These are phyloP conservation scores for Anthracocystis panici-leucophaei DNA, from an alignment of 1,284 basidiomycete genomes.

Conservation along the genomic window DNA sequence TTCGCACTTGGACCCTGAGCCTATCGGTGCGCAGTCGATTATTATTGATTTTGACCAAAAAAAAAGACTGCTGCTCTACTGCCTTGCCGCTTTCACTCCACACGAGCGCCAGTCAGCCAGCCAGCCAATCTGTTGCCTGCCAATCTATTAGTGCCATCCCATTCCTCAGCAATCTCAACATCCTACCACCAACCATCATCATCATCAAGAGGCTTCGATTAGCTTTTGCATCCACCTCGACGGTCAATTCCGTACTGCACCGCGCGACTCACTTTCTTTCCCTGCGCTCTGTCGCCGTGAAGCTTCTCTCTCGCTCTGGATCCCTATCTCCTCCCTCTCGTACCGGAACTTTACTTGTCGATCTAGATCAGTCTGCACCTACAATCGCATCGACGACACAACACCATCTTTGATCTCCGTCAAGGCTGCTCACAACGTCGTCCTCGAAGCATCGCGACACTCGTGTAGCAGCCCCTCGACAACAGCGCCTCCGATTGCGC, in stretches of 20 bases:
- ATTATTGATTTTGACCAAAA: no score
- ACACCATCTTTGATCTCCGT: background rate
- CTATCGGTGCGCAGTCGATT: constrained; percentile 4
- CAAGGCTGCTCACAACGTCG: constrained; percentile 42
- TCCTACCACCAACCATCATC: constrained; percentile 1
- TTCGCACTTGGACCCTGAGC: constrained; percentile 11
- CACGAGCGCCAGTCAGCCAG: constrained; percentile 3
- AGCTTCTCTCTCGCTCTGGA: background rate
- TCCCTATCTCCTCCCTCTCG: background rate
- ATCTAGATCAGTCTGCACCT: background rate
- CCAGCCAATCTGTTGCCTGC: background rate
- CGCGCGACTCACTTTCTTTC: background rate
- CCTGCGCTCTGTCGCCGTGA: background rate
- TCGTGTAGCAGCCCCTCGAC: constrained; percentile 28
- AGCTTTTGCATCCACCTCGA: background rate
- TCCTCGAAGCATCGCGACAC: background rate
- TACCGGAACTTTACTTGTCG: background rate
- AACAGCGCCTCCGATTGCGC: background rate
- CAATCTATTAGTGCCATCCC: constrained; percentile 1
- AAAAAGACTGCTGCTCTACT: background rate
- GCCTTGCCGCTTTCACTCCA: constrained; percentile 8
- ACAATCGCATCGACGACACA: background rate
- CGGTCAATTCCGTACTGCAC: background rate
- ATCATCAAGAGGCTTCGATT: no score
- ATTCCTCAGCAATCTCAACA: background rate